phyloP scores from a whole-genome alignment of 1,284 basidiomycete species.

The Schizophyllum amplum region DNA sequence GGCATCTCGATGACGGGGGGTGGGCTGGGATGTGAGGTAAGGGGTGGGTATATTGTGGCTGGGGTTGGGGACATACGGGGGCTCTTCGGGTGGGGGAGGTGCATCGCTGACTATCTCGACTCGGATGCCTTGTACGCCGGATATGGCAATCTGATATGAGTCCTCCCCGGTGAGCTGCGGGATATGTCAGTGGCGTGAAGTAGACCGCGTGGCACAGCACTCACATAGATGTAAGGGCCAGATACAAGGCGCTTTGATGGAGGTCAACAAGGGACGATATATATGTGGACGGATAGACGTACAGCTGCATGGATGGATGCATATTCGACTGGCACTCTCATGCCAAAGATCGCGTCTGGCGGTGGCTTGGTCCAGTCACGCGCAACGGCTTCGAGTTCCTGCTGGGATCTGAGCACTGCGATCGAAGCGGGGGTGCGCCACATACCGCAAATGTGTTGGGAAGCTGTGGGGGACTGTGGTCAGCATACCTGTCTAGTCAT shows the following conservation, averaged over 20 bases:
- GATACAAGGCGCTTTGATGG: slow-evolving; percentile 56
- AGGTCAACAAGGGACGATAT: slow-evolving; percentile 3
- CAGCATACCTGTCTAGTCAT: background rate
- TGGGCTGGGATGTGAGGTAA: slow-evolving; percentile 38
- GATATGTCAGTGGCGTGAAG: slow-evolving; percentile 8
- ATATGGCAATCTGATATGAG: slow-evolving; percentile 74
- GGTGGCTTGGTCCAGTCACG: slow-evolving; percentile 78
- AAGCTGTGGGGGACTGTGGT: slow-evolving; percentile 35
- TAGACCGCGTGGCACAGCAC: slow-evolving; percentile 16
- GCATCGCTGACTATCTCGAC: slow-evolving; percentile 77
- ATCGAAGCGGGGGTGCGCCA: background rate
- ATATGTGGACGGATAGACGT: slow-evolving; percentile 19
- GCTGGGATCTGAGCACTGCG: slow-evolving; percentile 8
- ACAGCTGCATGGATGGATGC: slow-evolving; percentile 75
- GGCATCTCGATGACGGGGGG: slow-evolving; percentile 82
- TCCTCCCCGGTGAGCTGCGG: slow-evolving; percentile 68
- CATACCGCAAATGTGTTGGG: slow-evolving; percentile 51
- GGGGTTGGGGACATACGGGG: slow-evolving; percentile 50
- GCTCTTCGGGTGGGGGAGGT: slow-evolving; percentile 71
- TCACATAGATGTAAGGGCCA: slow-evolving; percentile 71
- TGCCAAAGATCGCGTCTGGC: slow-evolving; percentile 59
- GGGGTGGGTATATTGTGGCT: slow-evolving; percentile 4
- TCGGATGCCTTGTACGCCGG: slow-evolving; percentile 67
- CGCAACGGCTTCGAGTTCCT: slow-evolving; percentile 74
- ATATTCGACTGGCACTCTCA: slow-evolving; percentile 76